Percentiles rank a stretch among this genome's conserved stretches.
phyloP scores from a whole-genome alignment of 140 eudicot genomes.

The Stevia rebaudiana region DNA sequence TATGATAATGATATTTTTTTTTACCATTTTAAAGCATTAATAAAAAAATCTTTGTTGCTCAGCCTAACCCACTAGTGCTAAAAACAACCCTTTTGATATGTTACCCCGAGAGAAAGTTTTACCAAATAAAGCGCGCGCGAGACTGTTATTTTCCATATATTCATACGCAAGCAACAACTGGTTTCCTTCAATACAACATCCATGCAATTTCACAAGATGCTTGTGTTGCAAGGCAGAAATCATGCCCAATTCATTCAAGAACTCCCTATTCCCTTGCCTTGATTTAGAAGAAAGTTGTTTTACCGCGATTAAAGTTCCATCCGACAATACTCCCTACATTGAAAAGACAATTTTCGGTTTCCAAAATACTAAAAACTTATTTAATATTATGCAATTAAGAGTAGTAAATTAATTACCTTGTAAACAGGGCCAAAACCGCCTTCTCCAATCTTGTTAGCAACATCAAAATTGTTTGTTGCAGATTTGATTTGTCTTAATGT shows the following conservation, averaged over 20 bases:
- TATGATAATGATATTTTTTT: background rate
- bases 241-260: slow-evolving; percentile 58
- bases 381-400: background rate
- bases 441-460: slow-evolving; percentile 71
- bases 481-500: slow-evolving; percentile 62
- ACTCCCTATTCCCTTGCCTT: slow-evolving; percentile 55
- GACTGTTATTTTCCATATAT: slow-evolving; percentile 56
- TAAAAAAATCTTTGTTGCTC: background rate
- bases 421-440: slow-evolving; percentile 90
- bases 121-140: slow-evolving; percentile 66
- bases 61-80: background rate
- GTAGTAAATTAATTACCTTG: slow-evolving; percentile 37
- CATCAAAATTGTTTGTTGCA: slow-evolving; percentile 62
- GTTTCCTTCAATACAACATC: slow-evolving; percentile 60
- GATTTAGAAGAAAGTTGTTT: slow-evolving; percentile 64
- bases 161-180: slow-evolving; percentile 51
- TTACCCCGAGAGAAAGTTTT: background rate
- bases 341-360: background rate
- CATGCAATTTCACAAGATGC: slow-evolving; percentile 47
- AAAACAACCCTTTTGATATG: background rate
- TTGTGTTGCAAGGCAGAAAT: slow-evolving; percentile 52
- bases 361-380: background rate
- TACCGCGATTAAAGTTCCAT: slow-evolving; percentile 49
- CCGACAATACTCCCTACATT: slow-evolving; percentile 40
- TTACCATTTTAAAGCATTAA: background rate